Evolutionary conservation across 2,329 filamentous ascomycete species (phyloP), one percentile per base, ranked within the genome.

Genomic region (Pochonia chlamydosporia): DNA sequence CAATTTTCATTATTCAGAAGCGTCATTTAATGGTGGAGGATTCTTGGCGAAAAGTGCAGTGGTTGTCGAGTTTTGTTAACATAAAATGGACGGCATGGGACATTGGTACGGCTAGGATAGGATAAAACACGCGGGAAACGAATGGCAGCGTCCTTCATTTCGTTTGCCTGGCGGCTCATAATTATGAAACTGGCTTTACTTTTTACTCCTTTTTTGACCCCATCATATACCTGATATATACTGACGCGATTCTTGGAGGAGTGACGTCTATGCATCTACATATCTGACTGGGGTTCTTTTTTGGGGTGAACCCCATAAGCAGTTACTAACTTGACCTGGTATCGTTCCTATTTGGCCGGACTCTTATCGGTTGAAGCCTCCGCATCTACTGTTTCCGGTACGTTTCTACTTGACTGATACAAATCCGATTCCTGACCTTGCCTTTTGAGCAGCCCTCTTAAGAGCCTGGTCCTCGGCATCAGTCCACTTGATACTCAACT

Each of bases 401-500:
- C 21, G 21, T 21, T 33, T 39, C 67, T 65, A 85, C 64, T 85
- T 87, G 11, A 87, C 79, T 1, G 71, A 72, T 43, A 87, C 67
- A 57, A 87, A 85, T 0, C 77, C 82, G 43, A 87, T 71, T 2
- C 83, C 83, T 30, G 79, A 73, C 41, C 82, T 72, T 8, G 83
- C 82, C 40, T 68, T 68, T 44, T 68, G 69, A 16, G 77, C 76
- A 0, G 82, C 82, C 57, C 67, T 72, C 57, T 71, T 76, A 54
- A 86, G 67, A 31, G 74, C 77, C 66, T 85, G 80, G 40, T 84
- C 79, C 63, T 86, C 83, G 0, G 63, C 68, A 56, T 85, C 82
- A 9, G 82, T 85, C 83, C 83, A 87, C 63, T 79, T 75, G 48
- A 86, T 79, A 55, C 73, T 79, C 30, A 86, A 67, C 52, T 84